phyloP scores from a whole-genome alignment of 495 filamentous ascomycete genomes.

The Tuber magnatum region DNA sequence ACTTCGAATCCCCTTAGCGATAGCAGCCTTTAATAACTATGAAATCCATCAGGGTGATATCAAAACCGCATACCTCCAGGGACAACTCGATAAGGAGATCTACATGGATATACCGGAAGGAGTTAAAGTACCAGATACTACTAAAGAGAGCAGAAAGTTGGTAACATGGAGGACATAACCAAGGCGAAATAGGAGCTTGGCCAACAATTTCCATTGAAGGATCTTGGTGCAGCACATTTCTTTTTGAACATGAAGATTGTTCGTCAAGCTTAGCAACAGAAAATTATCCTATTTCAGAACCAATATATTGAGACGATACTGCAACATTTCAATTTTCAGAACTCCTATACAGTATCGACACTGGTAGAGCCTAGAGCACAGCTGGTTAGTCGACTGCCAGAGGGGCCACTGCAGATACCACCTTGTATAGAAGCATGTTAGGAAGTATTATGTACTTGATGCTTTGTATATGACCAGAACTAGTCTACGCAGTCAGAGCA shows the following conservation, averaged over 20 bases:
- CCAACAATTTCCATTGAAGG: not conserved
- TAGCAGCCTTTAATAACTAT: not conserved
- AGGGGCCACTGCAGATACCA: not conserved
- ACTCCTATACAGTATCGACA: not conserved
- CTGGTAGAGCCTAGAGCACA: not conserved
- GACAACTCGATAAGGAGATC: not conserved
- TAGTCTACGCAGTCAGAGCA: not conserved
- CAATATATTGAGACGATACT: not conserved
- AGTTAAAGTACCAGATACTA: too few relatives aligned
- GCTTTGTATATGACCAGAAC: not conserved
- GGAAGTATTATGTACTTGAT: not conserved
- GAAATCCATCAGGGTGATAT: not conserved
- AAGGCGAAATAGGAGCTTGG: not conserved
- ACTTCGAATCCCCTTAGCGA: not conserved
- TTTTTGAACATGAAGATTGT: not conserved
- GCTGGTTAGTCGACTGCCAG: not conserved
- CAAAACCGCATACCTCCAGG: not conserved
- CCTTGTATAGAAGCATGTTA: not conserved
- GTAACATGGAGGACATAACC: too few relatives aligned
- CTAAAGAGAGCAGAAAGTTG: too few relatives aligned
- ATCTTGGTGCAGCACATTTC: not conserved
- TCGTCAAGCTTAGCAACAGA: not conserved
- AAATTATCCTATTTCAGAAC: not conserved
- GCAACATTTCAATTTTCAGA: not conserved
- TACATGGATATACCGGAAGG: not conserved